These are phyloP conservation scores for Xerocomus minutiporus DNA, from an alignment of 1,284 basidiomycete species.

Conservation along the genomic window DNA sequence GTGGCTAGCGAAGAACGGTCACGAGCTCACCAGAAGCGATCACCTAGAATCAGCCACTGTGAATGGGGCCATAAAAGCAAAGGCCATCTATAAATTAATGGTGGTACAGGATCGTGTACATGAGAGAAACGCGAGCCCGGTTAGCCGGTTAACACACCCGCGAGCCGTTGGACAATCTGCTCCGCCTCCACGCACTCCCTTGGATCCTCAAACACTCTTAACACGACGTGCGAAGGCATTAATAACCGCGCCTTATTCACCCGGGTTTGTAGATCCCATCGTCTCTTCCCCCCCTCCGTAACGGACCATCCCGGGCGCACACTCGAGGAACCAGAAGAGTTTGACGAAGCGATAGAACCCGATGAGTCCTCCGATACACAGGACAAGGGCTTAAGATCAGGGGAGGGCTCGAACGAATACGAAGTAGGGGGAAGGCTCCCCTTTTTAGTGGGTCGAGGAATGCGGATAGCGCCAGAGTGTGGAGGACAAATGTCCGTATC, in stretches of 20 bases:
- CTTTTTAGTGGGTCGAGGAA: slow-evolving; percentile 16
- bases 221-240: slow-evolving; percentile 48
- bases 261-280: slow-evolving; percentile 54
- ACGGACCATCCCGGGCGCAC: slow-evolving; percentile 16
- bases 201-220: slow-evolving; percentile 39
- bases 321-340: slow-evolving; percentile 24
- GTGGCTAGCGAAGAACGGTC: not conserved
- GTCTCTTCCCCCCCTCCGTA: slow-evolving; percentile 50
- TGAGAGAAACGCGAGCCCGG: not conserved
- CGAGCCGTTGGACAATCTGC: slow-evolving; percentile 30
- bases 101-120: slow-evolving; percentile 1
- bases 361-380: slow-evolving; percentile 20
- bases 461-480: slow-evolving; percentile 5
- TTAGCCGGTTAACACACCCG: not conserved
- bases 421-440: slow-evolving; percentile 28
- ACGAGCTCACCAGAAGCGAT: not conserved
- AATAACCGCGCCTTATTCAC: slow-evolving; percentile 54
- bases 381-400: slow-evolving; percentile 9
- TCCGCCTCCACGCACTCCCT: slow-evolving; percentile 61
- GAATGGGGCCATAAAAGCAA: slow-evolving; percentile 2
- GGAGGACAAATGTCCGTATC: slow-evolving; percentile 18
- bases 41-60: not conserved
- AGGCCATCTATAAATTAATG: not conserved
- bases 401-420: slow-evolving; percentile 11
- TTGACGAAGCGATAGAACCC: slow-evolving; percentile 16